Evolutionary conservation across 1,139 yeast species (phyloP), one percentile per base, ranked within the genome.

Genomic region (Casaregolazyma lundiana): DNA sequence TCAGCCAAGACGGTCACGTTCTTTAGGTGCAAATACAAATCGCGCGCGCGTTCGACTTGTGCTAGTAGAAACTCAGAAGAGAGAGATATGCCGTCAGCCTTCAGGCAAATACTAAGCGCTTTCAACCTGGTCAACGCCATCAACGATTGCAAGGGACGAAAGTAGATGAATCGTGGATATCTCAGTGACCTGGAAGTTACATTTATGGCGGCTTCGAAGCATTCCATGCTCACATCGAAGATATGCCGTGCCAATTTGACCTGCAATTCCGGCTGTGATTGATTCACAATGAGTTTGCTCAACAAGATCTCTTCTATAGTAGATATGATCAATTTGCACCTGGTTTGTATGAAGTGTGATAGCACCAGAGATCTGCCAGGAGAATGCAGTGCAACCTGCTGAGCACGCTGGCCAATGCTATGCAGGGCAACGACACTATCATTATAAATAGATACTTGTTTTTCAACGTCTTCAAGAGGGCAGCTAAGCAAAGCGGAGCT

Each of bases 91-190:
- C 19, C 16, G 7, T 32, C 26, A 3, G 22, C 37, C 22, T 26
- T 35, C 7, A 24, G 19, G 22, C 43, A 21, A 2, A 40, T 20
- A 40, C 22, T 40, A 7, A 40, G 37, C 9, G 56, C 41, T 18
- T 57, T 45, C 19, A 55, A 38, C 21, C 60, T 47, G 21, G 56
- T 48, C 37, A 56, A 39, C 18, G 57, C 48, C 5, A 77, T 75
- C 34, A 78, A 60, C 0, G 81, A 77, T 57, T 76, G 77, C 70
- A 78, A 64, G 3, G 82, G 80, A 38, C 82, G 62, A 54, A 76
- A 78, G 58, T 75, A 75, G 56, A 77, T 71, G 52, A 75, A 76
- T 1, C 80, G 75, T 1, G 83, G 83, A 48, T 72, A 73, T 46
- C 68, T 62, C 4, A 67, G 55, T 1, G 75, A 69, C 45, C 74